These are phyloP conservation scores for Erodium moschatum DNA, from an alignment of 441 rosid species.

Conservation along the genomic window DNA sequence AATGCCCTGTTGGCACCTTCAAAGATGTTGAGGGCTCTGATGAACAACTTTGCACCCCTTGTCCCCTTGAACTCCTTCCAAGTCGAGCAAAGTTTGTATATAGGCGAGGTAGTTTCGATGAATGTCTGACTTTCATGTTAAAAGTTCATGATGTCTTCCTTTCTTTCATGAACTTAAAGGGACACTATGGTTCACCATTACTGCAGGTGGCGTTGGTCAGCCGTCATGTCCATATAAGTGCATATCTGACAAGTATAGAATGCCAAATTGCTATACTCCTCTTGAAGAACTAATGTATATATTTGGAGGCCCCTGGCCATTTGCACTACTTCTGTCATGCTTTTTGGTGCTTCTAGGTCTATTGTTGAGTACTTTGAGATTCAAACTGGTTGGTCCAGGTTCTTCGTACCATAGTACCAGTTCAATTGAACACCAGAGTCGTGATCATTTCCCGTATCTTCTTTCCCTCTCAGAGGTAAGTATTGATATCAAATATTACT, in stretches of 20 bases:
- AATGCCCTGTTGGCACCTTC: slow-evolving; percentile 93
- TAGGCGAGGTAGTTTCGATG: slow-evolving; percentile 57
- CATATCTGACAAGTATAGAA: slow-evolving; percentile 77
- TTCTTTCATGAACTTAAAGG: neutral
- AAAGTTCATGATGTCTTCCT: neutral
- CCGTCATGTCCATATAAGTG: slow-evolving; percentile 77
- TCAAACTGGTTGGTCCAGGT: slow-evolving; percentile 57
- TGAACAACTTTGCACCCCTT: slow-evolving; percentile 68
- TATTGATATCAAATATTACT: slow-evolving; percentile 20
- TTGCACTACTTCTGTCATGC: slow-evolving; percentile 58
- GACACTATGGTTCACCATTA: slow-evolving; percentile 14
- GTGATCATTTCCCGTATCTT: slow-evolving; percentile 70
- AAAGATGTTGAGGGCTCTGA: slow-evolving; percentile 82
- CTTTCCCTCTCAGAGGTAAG: slow-evolving; percentile 87
- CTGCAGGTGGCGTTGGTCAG: slow-evolving; percentile 71
- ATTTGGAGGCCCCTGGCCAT: slow-evolving; percentile 95
- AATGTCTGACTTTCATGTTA: neutral
- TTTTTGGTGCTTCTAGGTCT: slow-evolving; percentile 65
- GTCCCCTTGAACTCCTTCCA: slow-evolving; percentile 76
- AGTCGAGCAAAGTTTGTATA: slow-evolving; percentile 67
- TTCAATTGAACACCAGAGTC: slow-evolving; percentile 58
- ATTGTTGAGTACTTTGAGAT: slow-evolving; percentile 57
- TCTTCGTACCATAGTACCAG: slow-evolving; percentile 37
- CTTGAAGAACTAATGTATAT: slow-evolving; percentile 82
- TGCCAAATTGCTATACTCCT: slow-evolving; percentile 97